Conservation (phyloP, 2,329 filamentous ascomycete genomes). For the Nemania diffusa region DNA sequence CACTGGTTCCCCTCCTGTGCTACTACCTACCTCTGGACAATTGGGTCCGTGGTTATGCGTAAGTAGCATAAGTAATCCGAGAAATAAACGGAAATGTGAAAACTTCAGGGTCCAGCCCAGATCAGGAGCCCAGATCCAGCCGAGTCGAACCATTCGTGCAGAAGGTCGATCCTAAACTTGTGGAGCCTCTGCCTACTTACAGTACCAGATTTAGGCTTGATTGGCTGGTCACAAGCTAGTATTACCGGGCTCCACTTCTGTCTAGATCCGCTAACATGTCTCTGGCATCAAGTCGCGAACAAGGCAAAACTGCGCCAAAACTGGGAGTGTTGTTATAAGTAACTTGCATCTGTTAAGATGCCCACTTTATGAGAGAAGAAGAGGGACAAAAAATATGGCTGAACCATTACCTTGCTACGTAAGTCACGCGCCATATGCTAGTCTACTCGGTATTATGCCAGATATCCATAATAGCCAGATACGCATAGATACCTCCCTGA, state of each 20-base stretch:
- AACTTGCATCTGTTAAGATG: background rate
- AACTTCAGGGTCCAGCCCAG: slow-evolving; percentile 16
- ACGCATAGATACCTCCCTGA: background rate
- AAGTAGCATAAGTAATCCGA: no score
- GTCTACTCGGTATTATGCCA: background rate
- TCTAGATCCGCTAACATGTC: slow-evolving; percentile 8
- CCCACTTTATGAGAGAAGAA: background rate
- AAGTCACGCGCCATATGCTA: background rate
- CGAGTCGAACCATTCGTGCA: slow-evolving; percentile 25
- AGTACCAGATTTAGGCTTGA: slow-evolving; percentile 1
- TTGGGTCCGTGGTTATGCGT: background rate
- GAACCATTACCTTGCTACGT: background rate
- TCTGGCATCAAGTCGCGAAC: background rate
- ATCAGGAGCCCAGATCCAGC: slow-evolving; percentile 20
- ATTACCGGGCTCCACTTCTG: background rate
- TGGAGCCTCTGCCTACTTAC: slow-evolving; percentile 1
- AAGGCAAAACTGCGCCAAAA: background rate
- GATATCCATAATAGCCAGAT: no score
- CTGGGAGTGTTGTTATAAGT: background rate
- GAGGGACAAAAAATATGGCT: background rate
- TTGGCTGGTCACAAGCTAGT: background rate
- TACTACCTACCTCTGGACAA: background rate
- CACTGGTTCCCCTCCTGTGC: background rate
- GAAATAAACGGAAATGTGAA: slow-evolving; percentile 14
- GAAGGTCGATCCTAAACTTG: slow-evolving; percentile 17